Conservation (phyloP, 345 rosid genomes). For the Gossypium stocksii region DNA sequence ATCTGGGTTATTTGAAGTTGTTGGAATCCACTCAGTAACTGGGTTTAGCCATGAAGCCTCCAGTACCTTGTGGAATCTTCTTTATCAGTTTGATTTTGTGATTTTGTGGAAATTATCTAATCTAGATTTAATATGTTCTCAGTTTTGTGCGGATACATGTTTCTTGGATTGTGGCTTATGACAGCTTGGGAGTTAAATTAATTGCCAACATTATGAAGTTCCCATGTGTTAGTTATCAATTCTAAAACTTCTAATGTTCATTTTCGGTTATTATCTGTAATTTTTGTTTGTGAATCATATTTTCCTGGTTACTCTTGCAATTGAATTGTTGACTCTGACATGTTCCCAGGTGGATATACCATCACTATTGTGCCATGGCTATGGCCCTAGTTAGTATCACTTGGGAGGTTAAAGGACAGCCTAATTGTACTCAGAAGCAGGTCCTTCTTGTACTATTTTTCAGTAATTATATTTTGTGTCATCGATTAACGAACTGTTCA, state of each 20-base stretch:
- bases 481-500: constrained; percentile 13
- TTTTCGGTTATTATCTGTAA: not conserved
- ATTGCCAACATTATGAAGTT: not conserved
- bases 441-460: constrained; percentile 32
- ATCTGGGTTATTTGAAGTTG: not conserved
- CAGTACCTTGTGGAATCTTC: not conserved
- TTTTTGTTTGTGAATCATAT: not conserved
- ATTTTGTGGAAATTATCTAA: not conserved
- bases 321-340: constrained; percentile 5
- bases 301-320: not conserved
- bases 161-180: not conserved
- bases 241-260: not conserved
- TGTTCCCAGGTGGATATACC: constrained; percentile 90
- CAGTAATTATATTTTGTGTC: constrained; percentile 7
- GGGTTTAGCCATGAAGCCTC: not conserved
- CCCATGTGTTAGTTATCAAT: not conserved
- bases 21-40: not conserved
- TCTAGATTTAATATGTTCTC: not conserved
- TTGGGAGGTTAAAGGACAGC: constrained; percentile 97
- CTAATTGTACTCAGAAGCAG: constrained; percentile 92
- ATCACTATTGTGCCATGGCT: constrained; percentile 92
- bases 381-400: constrained; percentile 99
- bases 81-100: not conserved
- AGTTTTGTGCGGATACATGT: not conserved
- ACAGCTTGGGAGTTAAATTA: not conserved